Evolutionary conservation across 345 rosid species (phyloP).

Genomic region (Citrus trifoliata): DNA sequence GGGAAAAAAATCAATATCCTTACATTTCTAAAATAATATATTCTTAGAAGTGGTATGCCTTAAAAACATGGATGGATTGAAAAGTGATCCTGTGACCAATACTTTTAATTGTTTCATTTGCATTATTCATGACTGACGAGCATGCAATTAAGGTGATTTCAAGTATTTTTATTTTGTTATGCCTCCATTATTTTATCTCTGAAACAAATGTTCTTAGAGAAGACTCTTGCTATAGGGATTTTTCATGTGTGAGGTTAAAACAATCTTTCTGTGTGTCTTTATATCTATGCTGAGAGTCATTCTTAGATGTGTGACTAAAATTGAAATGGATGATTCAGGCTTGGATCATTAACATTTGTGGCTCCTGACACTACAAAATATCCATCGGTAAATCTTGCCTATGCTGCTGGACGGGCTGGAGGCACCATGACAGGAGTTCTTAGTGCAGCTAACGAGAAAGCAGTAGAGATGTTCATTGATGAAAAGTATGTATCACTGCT

Average conservation of each 20-base stretch:
- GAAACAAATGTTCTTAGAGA: background rate
- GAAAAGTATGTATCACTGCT: conserved; percentile 54
- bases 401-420: conserved; percentile 96
- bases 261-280: background rate
- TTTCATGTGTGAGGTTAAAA: background rate
- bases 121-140: background rate
- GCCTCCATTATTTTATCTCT: background rate
- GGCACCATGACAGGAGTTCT: conserved; percentile 99
- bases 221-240: background rate
- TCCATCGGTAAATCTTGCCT: conserved; percentile 95
- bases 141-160: background rate
- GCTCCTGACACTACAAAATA: conserved; percentile 86
- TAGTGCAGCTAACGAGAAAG: conserved; percentile 90
- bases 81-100: background rate
- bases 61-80: background rate
- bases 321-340: conserved; percentile 43
- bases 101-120: background rate
- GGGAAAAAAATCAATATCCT: no score
- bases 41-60: no score
- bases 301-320: background rate
- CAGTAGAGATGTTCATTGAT: conserved; percentile 78
- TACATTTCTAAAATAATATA: no score
- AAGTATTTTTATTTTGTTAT: background rate
- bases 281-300: background rate
- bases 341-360: conserved; percentile 85